Evolutionary conservation across 2,329 filamentous ascomycete genomes (phyloP).

Genomic region (Fusarium avenaceum): DNA sequence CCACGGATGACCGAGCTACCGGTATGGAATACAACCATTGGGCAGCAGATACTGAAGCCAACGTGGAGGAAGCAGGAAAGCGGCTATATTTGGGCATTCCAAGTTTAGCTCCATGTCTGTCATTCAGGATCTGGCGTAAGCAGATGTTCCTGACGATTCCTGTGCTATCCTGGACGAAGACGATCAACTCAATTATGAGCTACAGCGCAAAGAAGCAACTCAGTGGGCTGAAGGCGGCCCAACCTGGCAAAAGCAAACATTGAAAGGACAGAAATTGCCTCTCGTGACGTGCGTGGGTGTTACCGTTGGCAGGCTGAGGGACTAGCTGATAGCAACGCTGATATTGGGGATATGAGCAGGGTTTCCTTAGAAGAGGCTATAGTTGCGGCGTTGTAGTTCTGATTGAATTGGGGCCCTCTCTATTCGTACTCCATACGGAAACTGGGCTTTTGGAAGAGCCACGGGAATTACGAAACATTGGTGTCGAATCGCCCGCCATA

Average conservation of each 20-base stretch:
- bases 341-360: slow-evolving; percentile 45
- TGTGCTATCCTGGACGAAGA: slow-evolving; percentile 29
- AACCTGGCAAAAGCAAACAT: not conserved
- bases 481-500: slow-evolving; percentile 26
- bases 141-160: slow-evolving; percentile 27
- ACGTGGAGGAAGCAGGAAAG: slow-evolving; percentile 1
- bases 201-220: slow-evolving; percentile 14
- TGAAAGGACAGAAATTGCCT: slow-evolving; percentile 14
- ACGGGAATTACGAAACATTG: slow-evolving; percentile 35
- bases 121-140: slow-evolving; percentile 9
- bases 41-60: slow-evolving; percentile 12
- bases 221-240: slow-evolving; percentile 18
- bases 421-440: not conserved
- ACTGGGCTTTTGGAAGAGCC: not conserved
- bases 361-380: slow-evolving; percentile 14
- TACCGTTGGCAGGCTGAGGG: slow-evolving; percentile 16
- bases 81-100: slow-evolving; percentile 32
- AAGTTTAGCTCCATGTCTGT: slow-evolving; percentile 9
- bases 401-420: not conserved
- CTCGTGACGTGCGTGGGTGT: slow-evolving; percentile 26
- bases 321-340: slow-evolving; percentile 19
- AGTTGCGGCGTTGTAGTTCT: slow-evolving; percentile 11
- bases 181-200: slow-evolving; percentile 21
- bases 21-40: slow-evolving; percentile 33
- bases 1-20: slow-evolving; percentile 31